Percentiles rank a stretch among this genome's conserved stretches.
Conservation (phyloP, 2,329 filamentous ascomycete species). For the Arthrobotrys pseudoclavata region DNA sequence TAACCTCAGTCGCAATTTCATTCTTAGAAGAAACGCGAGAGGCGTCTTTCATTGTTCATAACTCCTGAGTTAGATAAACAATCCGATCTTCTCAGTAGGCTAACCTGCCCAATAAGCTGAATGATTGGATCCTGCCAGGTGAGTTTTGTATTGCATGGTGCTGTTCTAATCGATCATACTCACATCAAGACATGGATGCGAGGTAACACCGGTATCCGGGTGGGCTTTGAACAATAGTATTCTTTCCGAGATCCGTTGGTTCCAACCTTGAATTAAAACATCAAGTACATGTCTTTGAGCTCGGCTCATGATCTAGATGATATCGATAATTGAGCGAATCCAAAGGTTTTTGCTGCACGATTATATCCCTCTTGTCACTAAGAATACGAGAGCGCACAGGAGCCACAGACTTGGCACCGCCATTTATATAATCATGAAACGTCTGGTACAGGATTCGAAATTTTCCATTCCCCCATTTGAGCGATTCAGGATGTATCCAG, state of each 20-base stretch:
- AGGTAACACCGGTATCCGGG: background rate
- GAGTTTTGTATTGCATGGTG: background rate
- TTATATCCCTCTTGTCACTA: background rate
- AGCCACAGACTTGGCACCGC: slow-evolving; percentile 12
- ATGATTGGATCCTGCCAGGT: background rate
- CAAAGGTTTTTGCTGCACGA: background rate
- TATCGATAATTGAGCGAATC: background rate
- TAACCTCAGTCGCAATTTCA: background rate
- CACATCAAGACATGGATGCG: background rate
- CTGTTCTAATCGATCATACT: background rate
- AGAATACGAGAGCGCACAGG: slow-evolving; percentile 13
- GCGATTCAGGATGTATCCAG: background rate
- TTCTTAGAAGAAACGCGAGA: background rate
- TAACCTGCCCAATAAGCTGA: background rate
- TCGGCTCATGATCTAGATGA: background rate
- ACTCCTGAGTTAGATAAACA: background rate
- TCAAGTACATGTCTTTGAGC: background rate
- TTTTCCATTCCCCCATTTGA: background rate
- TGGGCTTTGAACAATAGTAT: background rate
- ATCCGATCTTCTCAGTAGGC: background rate
- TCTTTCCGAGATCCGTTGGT: background rate
- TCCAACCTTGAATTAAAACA: background rate
- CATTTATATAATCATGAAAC: background rate
- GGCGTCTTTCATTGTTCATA: background rate
- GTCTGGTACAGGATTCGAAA: background rate